Evolutionary conservation across 106 monocot species (phyloP).

Genomic region (Triglochin maritima): DNA sequence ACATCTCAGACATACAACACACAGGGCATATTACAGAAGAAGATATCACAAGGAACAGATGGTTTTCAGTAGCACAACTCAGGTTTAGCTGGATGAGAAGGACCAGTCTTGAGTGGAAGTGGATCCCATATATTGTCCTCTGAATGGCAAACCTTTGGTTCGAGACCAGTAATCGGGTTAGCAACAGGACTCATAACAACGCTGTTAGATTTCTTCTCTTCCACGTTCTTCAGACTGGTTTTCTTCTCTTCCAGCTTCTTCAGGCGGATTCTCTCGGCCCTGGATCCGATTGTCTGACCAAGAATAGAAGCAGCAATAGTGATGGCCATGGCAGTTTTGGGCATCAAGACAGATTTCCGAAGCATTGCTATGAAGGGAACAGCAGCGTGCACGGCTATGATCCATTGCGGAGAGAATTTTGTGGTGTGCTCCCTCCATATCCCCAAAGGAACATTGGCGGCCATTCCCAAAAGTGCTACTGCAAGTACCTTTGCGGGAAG

Average conservation of each 20-base stretch:
- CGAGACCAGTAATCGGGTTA: neutral
- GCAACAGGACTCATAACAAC: neutral
- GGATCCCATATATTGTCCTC: constrained; percentile 25
- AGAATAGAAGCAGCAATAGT: constrained; percentile 76
- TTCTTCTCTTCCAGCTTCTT: constrained; percentile 13
- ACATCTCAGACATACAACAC: neutral
- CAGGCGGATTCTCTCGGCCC: constrained; percentile 56
- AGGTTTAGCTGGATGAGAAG: neutral
- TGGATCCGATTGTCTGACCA: constrained; percentile 71
- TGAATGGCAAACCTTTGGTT: constrained; percentile 2
- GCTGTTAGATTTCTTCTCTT: neutral
- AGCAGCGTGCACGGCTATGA: constrained; percentile 71
- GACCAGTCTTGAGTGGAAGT: constrained; percentile 11
- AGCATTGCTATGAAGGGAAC: constrained; percentile 90
- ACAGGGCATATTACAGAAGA: neutral
- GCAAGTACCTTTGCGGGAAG: constrained; percentile 62
- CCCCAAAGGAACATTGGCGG: constrained; percentile 76
- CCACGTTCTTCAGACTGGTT: neutral
- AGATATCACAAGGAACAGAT: neutral
- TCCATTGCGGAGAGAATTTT: constrained; percentile 82
- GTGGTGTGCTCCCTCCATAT: constrained; percentile 80
- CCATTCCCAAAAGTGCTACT: constrained; percentile 67
- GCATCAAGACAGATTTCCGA: constrained; percentile 77
- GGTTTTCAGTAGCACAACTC: constrained; percentile 1
- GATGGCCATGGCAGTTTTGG: constrained; percentile 78